Evolutionary conservation across 768 basidiomycete species (phyloP).

Genomic region (Hygrophorus pudorinus): DNA sequence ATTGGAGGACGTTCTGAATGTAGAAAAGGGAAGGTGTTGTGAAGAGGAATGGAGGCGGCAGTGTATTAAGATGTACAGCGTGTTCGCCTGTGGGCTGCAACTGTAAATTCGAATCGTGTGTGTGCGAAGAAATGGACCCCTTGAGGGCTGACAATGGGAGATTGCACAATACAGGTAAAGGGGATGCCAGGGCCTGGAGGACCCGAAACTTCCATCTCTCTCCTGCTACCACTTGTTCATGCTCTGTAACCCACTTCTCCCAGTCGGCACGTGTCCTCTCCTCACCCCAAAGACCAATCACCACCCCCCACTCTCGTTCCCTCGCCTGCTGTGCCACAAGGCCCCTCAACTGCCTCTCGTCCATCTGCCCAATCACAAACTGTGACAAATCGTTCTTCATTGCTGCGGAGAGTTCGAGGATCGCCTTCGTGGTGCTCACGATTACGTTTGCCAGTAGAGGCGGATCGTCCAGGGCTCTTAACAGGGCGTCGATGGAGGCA

Average conservation of each 20-base stretch:
- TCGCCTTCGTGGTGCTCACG: slow-evolving; percentile 35
- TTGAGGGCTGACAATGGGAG: slow-evolving; percentile 17
- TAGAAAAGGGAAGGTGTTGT: slow-evolving; percentile 40
- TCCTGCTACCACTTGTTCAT: slow-evolving; percentile 18
- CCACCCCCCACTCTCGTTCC: slow-evolving; percentile 40
- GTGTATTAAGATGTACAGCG: slow-evolving; percentile 22
- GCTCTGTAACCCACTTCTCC: slow-evolving; percentile 23
- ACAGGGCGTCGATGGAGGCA: slow-evolving; percentile 9
- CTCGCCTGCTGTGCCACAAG: slow-evolving; percentile 45
- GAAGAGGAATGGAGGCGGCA: slow-evolving; percentile 65
- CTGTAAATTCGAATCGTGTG: background rate
- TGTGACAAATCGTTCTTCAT: slow-evolving; percentile 65
- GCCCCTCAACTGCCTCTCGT: slow-evolving; percentile 45
- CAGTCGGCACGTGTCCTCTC: slow-evolving; percentile 14
- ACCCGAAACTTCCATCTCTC: slow-evolving; percentile 30
- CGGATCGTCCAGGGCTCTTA: slow-evolving; percentile 11
- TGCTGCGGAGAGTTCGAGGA: slow-evolving; percentile 42
- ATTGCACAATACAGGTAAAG: slow-evolving; percentile 30
- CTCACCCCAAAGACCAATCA: slow-evolving; percentile 39
- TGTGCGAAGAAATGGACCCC: background rate
- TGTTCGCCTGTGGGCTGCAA: background rate
- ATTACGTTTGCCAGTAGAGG: slow-evolving; percentile 36
- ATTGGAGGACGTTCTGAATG: slow-evolving; percentile 63
- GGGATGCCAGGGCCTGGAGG: slow-evolving; percentile 31
- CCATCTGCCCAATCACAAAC: slow-evolving; percentile 56